Conservation (phyloP, 129 eudicot species). For the Rutidosis leptorrhynchoides region DNA sequence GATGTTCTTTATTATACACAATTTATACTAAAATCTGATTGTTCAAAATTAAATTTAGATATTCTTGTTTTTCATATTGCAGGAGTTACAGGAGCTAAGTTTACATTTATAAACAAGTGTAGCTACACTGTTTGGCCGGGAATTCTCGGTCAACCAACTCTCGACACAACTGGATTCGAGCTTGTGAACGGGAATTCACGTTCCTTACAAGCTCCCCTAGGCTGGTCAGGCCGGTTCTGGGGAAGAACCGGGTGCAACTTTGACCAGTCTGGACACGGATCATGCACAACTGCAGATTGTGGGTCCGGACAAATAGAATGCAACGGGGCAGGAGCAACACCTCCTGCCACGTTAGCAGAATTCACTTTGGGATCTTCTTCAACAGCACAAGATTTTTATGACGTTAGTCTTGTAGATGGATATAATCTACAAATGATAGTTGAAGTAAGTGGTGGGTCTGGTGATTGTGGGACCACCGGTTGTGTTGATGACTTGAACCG, state of each 20-base stretch:
- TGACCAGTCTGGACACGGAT: conserved; percentile 39
- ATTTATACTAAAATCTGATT: too few species aligned
- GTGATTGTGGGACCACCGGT: conserved; percentile 59
- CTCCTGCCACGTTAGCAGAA: conserved; percentile 68
- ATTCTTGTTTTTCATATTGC: not conserved
- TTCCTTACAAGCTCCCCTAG: conserved; percentile 49
- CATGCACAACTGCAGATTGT: conserved; percentile 61
- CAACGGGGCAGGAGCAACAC: conserved; percentile 63
- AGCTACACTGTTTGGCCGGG: conserved; percentile 63
- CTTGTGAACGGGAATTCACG: conserved; percentile 43
- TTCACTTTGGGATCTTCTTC: conserved; percentile 65
- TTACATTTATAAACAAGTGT: conserved; percentile 62
- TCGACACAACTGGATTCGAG: conserved; percentile 68
- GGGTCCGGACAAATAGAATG: conserved; percentile 56
- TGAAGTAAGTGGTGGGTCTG: conserved; percentile 54
- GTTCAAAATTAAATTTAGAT: not conserved
- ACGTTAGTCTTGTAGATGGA: conserved; percentile 75
- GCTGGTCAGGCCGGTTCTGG: conserved; percentile 91
- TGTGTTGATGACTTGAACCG: conserved; percentile 56
- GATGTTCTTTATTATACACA: too few species aligned
- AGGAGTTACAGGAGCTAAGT: conserved; percentile 46
- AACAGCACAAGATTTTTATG: conserved; percentile 52
- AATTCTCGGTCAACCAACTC: conserved; percentile 52
- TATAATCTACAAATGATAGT: conserved; percentile 59
- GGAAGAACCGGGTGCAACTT: conserved; percentile 59